Evolutionary conservation across 371 early-diverging fungal species (phyloP), one percentile per base, ranked within the genome.

Genomic region (Actinomortierella ambigua): DNA sequence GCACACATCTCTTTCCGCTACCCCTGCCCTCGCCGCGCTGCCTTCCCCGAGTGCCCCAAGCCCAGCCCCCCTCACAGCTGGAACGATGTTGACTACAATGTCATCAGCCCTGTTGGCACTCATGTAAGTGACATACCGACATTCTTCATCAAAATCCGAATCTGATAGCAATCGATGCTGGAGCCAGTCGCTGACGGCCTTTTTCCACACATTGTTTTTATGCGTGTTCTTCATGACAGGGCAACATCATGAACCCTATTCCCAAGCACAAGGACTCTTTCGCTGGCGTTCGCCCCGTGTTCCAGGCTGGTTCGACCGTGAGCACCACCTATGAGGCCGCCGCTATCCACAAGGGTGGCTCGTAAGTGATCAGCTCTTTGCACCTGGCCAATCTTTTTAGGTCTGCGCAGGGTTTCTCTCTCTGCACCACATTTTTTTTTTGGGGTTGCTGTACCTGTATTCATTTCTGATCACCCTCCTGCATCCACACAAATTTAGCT

Each of bases 1-100:
- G 73, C 73, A 7, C 73, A 73, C 50, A 63, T 73, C 52, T 66
- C 67, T 17, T 67, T 73, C 67, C 66, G 67, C 8, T 59, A 55
- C 55, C 73, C 73, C 3, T 73, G 73, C 57, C 73, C 73, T 24
- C 73, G 73, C 39, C 73, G 73, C 47, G 73, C 57, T 1, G 13
- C 73, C 23, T 73, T 63, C 58, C 20, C 20, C 20, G 73, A 73
- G 18, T 73, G 73, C 61, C 73, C 73, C 1, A 66, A 63, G 29
- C 69, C 69, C 29, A 52, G 46, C 17, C 44, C 69, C 6, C 50
- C 28, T 23, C 34, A 34, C 11, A 54, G 53, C 27, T 73, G 73
- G 73, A 43, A 58, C 28, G 26, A 59, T 61, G 14, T 73, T 29
- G 73, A 73, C 34, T 73, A 73, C 24, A 46, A 73, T 41, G 59